These are phyloP conservation scores for Colletotrichum sp. DNA, from an alignment of 2,329 filamentous ascomycete species.

Conservation along the genomic window DNA sequence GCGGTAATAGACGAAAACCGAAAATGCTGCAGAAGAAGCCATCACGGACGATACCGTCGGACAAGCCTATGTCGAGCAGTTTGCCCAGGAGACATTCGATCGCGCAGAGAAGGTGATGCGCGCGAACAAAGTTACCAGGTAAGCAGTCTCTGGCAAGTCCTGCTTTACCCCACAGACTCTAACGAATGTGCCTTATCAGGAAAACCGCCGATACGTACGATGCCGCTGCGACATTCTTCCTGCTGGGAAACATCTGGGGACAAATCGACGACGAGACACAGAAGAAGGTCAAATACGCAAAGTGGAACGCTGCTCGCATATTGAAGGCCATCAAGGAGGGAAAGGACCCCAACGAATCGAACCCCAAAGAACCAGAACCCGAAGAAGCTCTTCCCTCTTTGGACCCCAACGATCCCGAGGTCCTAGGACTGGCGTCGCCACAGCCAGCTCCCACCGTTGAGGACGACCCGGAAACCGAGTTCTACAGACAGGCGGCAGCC, in stretches of 20 bases:
- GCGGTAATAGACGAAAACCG: conserved; percentile 65
- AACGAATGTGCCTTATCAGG: conserved; percentile 44
- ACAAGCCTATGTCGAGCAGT: conserved; percentile 93
- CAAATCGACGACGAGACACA: conserved; percentile 74
- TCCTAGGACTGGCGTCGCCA: conserved; percentile 54
- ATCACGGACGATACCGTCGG: conserved; percentile 85
- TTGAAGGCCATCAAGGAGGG: conserved; percentile 89
- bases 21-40: conserved; percentile 79
- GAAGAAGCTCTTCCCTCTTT: conserved; percentile 52
- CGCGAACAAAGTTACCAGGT: conserved; percentile 80
- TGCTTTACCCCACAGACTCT: background rate
- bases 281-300: conserved; percentile 93
- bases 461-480: conserved; percentile 54
- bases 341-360: conserved; percentile 89
- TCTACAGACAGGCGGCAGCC: conserved; percentile 24
- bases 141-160: background rate
- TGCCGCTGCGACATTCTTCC: conserved; percentile 90
- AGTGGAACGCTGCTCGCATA: conserved; percentile 93
- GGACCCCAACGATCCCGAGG: conserved; percentile 70
- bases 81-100: conserved; percentile 86
- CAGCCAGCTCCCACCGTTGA: conserved; percentile 53
- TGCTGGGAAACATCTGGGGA: conserved; percentile 86
- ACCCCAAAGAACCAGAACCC: conserved; percentile 67
- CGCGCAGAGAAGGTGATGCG: conserved; percentile 83
- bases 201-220: conserved; percentile 95